Evolutionary conservation across 345 rosid species (phyloP).

Genomic region (Clausena lansium): DNA sequence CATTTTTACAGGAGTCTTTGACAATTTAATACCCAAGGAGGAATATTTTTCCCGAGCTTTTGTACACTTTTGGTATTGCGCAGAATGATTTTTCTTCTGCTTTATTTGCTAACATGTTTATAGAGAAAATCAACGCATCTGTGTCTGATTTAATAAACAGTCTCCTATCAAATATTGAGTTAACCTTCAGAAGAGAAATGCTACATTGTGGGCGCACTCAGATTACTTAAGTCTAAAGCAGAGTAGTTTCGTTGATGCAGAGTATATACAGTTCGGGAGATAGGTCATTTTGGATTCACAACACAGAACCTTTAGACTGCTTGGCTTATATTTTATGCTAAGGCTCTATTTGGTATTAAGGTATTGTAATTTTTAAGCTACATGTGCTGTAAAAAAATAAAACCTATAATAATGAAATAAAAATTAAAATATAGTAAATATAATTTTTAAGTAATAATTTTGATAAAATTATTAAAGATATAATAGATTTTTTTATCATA

Average conservation of each 20-base stretch:
- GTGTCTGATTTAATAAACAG: conserved; percentile 38
- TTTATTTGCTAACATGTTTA: conserved; percentile 23
- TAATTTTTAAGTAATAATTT: too few species aligned
- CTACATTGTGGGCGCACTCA: too few species aligned
- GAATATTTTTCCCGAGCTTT: conserved; percentile 36
- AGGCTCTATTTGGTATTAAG: fast-evolving
- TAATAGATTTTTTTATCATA: too few species aligned
- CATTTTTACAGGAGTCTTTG: conserved; percentile 24
- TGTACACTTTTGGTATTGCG: conserved; percentile 57
- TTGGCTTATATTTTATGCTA: conserved; percentile 22
- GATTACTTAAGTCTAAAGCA: too few species aligned
- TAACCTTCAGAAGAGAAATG: too few species aligned
- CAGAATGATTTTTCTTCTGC: conserved; percentile 50
- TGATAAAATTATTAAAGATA: too few species aligned
- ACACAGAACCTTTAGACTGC: conserved; percentile 65
- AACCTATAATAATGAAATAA: too few species aligned
- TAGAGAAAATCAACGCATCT: conserved; percentile 37
- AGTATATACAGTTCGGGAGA: conserved; percentile 37
- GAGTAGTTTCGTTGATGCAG: conserved; percentile 19
- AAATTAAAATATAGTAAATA: too few species aligned
- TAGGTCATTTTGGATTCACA: conserved; percentile 59
- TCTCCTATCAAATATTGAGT: too few species aligned
- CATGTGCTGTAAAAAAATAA: too few species aligned
- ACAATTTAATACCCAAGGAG: conserved; percentile 37
- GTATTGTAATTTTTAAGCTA: not conserved